Percentiles rank a stretch among this genome's conserved stretches.
Evolutionary conservation across 225 moss, liverwort and hornwort genomes (phyloP).

Genomic region (Marchantia polymorpha): DNA sequence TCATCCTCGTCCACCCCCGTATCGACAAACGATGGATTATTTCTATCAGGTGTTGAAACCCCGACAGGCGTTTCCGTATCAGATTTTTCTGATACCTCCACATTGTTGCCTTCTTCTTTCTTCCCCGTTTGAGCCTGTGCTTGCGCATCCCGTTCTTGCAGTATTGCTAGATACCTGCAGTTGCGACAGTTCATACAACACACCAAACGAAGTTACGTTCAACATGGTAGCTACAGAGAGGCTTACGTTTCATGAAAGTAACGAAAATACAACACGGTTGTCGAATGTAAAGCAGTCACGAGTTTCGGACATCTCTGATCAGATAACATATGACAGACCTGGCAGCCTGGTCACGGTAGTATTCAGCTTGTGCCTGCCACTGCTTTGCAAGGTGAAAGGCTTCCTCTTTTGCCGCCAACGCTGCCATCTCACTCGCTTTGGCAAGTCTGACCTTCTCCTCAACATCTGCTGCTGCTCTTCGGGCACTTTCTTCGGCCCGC

Average conservation of each 20-base stretch:
- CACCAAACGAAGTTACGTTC: neutral
- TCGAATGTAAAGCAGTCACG: neutral
- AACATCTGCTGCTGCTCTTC: constrained; percentile 40
- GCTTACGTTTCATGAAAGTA: too few relatives aligned
- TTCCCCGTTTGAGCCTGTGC: constrained; percentile 1
- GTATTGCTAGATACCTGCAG: constrained; percentile 32
- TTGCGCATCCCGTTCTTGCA: constrained; percentile 24
- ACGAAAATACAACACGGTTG: neutral
- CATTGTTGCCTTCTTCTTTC: neutral
- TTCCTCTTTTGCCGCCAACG: constrained; percentile 41
- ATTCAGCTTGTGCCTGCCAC: constrained; percentile 47
- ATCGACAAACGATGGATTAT: neutral
- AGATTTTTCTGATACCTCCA: neutral
- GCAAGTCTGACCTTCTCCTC: constrained; percentile 40
- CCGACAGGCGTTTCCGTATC: neutral
- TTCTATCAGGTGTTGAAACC: neutral
- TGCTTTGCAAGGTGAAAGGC: constrained; percentile 38
- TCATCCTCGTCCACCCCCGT: neutral
- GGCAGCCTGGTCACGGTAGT: constrained; percentile 46
- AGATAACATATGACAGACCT: constrained; percentile 21
- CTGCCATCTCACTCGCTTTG: constrained; percentile 32
- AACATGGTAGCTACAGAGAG: neutral
- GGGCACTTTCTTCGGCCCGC: constrained; percentile 77
- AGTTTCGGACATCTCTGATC: neutral
- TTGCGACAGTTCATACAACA: neutral